Conservation (phyloP, 108 stramenopile species). For the Stephanodiscus triporus region DNA sequence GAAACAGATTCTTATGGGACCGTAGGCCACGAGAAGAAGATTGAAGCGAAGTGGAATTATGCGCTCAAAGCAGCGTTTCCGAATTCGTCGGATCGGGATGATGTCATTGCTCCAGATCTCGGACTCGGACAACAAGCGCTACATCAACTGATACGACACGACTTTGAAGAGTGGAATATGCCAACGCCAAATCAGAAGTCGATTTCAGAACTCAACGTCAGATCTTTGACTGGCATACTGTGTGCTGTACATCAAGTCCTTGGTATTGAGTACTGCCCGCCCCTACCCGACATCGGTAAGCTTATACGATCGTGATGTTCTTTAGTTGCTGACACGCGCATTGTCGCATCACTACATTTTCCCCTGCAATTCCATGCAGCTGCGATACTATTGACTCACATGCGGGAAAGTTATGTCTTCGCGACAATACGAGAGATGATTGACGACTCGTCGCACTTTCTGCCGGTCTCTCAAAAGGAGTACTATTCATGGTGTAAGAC, state of each 20-base stretch:
- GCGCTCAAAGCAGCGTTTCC: slow-evolving; percentile 53
- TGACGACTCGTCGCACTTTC: slow-evolving; percentile 59
- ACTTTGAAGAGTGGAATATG: slow-evolving; percentile 30
- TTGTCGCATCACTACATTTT: neutral
- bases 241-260: slow-evolving; percentile 59
- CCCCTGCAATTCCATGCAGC: neutral
- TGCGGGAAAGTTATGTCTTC: slow-evolving; percentile 82
- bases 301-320: slow-evolving; percentile 28
- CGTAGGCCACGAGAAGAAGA: slow-evolving; percentile 41
- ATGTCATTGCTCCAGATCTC: slow-evolving; percentile 47
- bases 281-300: slow-evolving; percentile 59
- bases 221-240: slow-evolving; percentile 55
- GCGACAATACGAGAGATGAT: slow-evolving; percentile 77
- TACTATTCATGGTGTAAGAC: slow-evolving; percentile 66
- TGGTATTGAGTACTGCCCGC: slow-evolving; percentile 73
- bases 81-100: slow-evolving; percentile 28
- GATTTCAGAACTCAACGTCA: slow-evolving; percentile 14
- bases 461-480: slow-evolving; percentile 60
- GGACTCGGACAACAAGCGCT: slow-evolving; percentile 36
- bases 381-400: slow-evolving; percentile 44
- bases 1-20: slow-evolving; percentile 73
- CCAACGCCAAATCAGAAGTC: neutral
- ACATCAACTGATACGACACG: slow-evolving; percentile 26
- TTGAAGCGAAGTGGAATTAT: slow-evolving; percentile 45
- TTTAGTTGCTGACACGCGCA: neutral